These are phyloP conservation scores for Tubosaeta sp. DNA, from an alignment of 768 basidiomycete genomes.

Conservation along the genomic window DNA sequence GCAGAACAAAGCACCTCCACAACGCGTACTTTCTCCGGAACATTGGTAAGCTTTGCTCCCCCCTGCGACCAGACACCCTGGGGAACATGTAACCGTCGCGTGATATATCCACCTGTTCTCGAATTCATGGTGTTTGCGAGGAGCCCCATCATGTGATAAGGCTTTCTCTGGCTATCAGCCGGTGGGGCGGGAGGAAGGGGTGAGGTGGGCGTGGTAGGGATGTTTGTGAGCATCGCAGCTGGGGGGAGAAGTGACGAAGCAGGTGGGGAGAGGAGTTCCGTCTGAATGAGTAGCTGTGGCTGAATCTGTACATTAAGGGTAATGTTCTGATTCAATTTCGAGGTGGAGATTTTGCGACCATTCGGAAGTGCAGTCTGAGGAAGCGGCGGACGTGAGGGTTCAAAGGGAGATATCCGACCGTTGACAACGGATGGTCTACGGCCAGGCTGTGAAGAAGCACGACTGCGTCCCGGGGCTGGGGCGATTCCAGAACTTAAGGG, in stretches of 20 bases:
- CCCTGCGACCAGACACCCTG: constrained; percentile 90
- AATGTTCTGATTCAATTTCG: constrained; percentile 49
- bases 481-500: constrained; percentile 37
- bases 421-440: constrained; percentile 58
- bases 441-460: constrained; percentile 77
- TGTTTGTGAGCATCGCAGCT: constrained; percentile 46
- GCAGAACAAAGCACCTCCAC: constrained; percentile 76
- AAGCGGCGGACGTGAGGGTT: constrained; percentile 47
- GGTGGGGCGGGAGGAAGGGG: constrained; percentile 74
- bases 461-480: constrained; percentile 43
- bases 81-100: constrained; percentile 81
- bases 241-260: constrained; percentile 41
- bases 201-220: constrained; percentile 73
- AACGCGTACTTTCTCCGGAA: constrained; percentile 83
- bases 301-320: constrained; percentile 43
- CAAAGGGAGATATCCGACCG: constrained; percentile 50
- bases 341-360: constrained; percentile 57
- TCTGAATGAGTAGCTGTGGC: constrained; percentile 47
- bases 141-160: constrained; percentile 87
- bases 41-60: constrained; percentile 76
- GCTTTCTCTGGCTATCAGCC: constrained; percentile 69
- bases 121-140: constrained; percentile 75
- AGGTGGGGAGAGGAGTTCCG: constrained; percentile 43
- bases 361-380: constrained; percentile 41
- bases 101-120: constrained; percentile 82